A percentile compares a stretch with the other conserved stretches of the same genome.
Evolutionary conservation across 148 eudicot genomes (phyloP).

Genomic region (Diospyros lotus): DNA sequence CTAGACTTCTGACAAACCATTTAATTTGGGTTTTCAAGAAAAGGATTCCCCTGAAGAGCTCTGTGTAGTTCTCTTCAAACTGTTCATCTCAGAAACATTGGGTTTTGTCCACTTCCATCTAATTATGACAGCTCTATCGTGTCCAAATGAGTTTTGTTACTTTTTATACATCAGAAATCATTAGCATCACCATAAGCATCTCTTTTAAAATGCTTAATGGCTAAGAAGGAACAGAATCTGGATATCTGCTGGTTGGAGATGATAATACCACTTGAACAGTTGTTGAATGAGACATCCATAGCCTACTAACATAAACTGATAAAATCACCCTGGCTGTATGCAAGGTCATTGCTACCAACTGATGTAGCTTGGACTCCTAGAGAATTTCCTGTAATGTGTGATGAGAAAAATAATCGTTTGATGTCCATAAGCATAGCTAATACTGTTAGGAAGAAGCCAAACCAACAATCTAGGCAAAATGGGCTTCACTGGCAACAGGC

Average conservation of each 20-base stretch:
- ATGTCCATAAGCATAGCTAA: too few species aligned
- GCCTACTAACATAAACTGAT: background rate
- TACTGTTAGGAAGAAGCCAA: too few species aligned
- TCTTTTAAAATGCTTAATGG: background rate
- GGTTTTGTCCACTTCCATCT: background rate
- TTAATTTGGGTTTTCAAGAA: background rate
- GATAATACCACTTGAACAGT: background rate
- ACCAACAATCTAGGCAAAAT: too few species aligned
- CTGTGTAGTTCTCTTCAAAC: background rate
- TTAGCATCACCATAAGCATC: background rate
- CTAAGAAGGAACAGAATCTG: conserved; percentile 1
- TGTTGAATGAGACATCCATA: background rate
- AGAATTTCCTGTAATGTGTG: too few species aligned
- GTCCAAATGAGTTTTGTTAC: background rate
- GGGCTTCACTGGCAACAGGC: too few species aligned
- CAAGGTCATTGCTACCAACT: background rate
- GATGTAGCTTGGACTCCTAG: too few species aligned
- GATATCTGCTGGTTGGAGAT: background rate
- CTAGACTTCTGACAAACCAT: background rate
- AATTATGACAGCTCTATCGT: background rate
- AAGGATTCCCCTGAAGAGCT: background rate
- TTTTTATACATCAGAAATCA: background rate
- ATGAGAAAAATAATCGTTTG: too few species aligned
- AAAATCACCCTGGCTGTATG: background rate
- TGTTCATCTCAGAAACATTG: background rate